These are phyloP conservation scores for Artemisia tridentata DNA, from an alignment of 129 eudicot genomes.

Conservation along the genomic window DNA sequence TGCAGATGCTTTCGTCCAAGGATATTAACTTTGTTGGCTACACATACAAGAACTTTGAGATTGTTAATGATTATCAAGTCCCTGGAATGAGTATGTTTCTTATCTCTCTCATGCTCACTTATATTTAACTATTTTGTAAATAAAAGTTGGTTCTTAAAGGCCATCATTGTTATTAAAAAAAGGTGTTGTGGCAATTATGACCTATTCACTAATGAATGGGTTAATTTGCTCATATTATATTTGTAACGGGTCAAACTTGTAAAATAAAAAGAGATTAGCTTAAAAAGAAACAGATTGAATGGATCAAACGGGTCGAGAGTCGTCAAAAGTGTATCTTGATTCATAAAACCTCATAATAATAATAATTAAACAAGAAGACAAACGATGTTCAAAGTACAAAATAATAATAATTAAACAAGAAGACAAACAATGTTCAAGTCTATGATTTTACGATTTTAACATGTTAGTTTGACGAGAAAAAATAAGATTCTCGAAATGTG, in stretches of 20 bases:
- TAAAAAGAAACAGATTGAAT: no score
- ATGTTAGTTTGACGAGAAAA: background rate
- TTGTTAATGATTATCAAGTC: conserved; percentile 95
- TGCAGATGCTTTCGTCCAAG: conserved; percentile 88
- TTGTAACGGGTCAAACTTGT: background rate
- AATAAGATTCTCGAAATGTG: no score
- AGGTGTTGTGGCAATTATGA: background rate
- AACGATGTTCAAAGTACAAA: no score
- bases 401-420: no score
- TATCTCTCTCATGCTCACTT: background rate
- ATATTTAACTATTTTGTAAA: background rate
- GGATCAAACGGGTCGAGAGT: no score
- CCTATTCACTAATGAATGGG: no score
- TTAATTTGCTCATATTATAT: background rate
- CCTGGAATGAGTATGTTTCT: conserved; percentile 85
- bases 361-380: no score
- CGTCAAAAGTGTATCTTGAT: no score
- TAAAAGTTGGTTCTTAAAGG: conserved; percentile 8
- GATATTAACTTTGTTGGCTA: conserved; percentile 81
- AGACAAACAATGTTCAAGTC: no score
- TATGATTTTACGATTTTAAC: background rate
- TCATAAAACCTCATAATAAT: no score
- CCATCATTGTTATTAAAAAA: background rate
- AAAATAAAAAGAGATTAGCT: background rate
- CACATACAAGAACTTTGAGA: conserved; percentile 90